phyloP scores from a whole-genome alignment of 305 asterid genomes.

The Rubia tinctorum region DNA sequence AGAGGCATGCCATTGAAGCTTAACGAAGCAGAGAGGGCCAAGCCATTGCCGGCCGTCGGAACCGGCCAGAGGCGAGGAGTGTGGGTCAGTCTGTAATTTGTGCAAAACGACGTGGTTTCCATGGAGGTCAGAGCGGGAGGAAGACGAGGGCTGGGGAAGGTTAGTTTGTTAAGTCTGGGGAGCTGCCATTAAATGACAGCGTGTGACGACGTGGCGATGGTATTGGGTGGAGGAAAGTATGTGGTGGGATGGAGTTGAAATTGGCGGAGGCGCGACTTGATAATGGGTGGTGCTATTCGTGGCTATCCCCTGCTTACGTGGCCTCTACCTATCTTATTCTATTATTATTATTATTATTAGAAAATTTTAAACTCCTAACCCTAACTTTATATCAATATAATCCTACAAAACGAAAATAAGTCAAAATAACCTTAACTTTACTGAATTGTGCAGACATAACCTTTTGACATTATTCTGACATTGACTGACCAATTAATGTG shows the following conservation, averaged over 20 bases:
- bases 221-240: neutral
- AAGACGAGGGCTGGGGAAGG: neutral
- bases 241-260: neutral
- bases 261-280: neutral
- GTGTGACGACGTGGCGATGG: neutral
- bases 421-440: too few species aligned
- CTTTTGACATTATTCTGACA: too few species aligned
- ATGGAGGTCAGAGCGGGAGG: slow-evolving; percentile 2
- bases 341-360: too few species aligned
- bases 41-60: neutral
- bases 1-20: neutral
- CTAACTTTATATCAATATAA: too few species aligned
- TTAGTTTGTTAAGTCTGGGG: neutral
- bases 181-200: slow-evolving; percentile 4
- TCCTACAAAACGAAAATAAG: too few species aligned
- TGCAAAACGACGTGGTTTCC: slow-evolving; percentile 15
- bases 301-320: neutral
- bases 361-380: too few species aligned
- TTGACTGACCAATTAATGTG: too few species aligned
- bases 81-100: neutral
- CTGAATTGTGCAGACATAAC: too few species aligned
- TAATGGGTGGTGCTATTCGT: neutral
- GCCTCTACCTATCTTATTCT: neutral
- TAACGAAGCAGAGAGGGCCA: neutral
- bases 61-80: neutral